phyloP scores from a whole-genome alignment of 2,329 filamentous ascomycete genomes.

The Monascus ruber region DNA sequence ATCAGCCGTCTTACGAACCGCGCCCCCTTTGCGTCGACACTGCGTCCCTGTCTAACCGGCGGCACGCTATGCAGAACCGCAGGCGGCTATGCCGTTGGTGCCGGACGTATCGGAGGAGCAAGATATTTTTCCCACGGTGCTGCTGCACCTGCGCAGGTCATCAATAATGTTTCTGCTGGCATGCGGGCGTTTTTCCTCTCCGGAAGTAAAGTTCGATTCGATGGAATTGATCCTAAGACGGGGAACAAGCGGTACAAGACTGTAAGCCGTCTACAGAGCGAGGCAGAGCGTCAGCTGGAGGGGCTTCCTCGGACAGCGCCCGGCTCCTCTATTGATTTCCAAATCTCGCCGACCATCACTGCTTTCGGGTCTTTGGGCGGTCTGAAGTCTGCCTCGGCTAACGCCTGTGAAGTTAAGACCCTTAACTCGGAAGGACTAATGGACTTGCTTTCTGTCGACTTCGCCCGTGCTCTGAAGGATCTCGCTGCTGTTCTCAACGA shows the following conservation, averaged over 20 bases:
- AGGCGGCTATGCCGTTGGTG: conserved; percentile 72
- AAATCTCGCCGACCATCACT: conserved; percentile 78
- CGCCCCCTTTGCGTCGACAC: conserved; percentile 75
- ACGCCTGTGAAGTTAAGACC: conserved; percentile 40
- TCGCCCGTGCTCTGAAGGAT: conserved; percentile 75
- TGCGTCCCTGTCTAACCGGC: conserved; percentile 85
- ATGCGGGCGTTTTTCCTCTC: conserved; percentile 88
- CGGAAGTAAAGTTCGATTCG: conserved; percentile 77
- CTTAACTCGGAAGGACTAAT: conserved; percentile 76
- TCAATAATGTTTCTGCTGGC: conserved; percentile 90
- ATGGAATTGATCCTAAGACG: conserved; percentile 55
- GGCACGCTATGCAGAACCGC: conserved; percentile 74
- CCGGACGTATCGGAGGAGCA: conserved; percentile 57
- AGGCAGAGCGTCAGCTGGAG: conserved; percentile 57
- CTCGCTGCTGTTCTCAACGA: conserved; percentile 70
- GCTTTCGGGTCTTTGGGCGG: conserved; percentile 60
- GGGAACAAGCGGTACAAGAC: conserved; percentile 71
- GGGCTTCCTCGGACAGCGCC: conserved; percentile 42
- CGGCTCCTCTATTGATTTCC: conserved; percentile 81
- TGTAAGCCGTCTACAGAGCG: conserved; percentile 63
- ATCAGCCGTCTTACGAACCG: conserved; percentile 57
- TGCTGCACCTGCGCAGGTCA: conserved; percentile 73
- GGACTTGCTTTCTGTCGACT: conserved; percentile 75
- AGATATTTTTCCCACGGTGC: conserved; percentile 87
- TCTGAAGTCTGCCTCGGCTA: conserved; percentile 12